Evolutionary conservation across 2,329 filamentous ascomycete genomes (phyloP), one percentile per base, ranked within the genome.

Genomic region (Microsporum canis): DNA sequence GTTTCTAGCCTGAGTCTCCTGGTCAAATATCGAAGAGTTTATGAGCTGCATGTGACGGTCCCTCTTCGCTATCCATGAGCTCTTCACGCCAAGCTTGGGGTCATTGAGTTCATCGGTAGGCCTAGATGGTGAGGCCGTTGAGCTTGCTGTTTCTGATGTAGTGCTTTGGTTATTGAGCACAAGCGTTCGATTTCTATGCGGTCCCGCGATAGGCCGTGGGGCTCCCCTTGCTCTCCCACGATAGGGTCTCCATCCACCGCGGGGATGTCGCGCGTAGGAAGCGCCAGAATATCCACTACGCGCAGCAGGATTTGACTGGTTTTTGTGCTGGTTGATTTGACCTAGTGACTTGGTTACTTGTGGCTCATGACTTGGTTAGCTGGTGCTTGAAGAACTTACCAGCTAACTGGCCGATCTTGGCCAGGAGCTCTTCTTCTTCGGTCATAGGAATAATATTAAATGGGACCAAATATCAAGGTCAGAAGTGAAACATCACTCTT

Each of bases 41-140:
- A 95, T 94, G 45, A 95, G 77, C 72, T 95, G 89, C 70, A 88
- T 82, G 70, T 91, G 88, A 57, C 87, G 86, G 71, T 88, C 88
- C 57, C 80, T 86, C 70, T 86, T 88, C 4, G 85, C 82, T 47
- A 94, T 82, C 84, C 87, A 92, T 2, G 83, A 74, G 61, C 72
- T 72, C 53, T 69, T 66, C 47, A 69, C 68, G 41, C 65, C 39
- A n/a, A 70, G 65, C 47, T 69, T 68, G 38, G 60, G 56, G 31
- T 74, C 70, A 45, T 65, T 65, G 17, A 68, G 67, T 57, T 70
- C 69, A 27, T 71, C 71, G 43, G 67, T 70, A 10, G 61, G 59
- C 51, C 66, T 63, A 0, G 65, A 68, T 33, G 68, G 64, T 6
- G 72, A 69, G 7, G 70, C 63, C 2, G 64, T 66, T 29, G 63